Evolutionary conservation across 2,329 filamentous ascomycete genomes (phyloP), one percentile per base, ranked within the genome.

Genomic region (Davidsoniella virescens): DNA sequence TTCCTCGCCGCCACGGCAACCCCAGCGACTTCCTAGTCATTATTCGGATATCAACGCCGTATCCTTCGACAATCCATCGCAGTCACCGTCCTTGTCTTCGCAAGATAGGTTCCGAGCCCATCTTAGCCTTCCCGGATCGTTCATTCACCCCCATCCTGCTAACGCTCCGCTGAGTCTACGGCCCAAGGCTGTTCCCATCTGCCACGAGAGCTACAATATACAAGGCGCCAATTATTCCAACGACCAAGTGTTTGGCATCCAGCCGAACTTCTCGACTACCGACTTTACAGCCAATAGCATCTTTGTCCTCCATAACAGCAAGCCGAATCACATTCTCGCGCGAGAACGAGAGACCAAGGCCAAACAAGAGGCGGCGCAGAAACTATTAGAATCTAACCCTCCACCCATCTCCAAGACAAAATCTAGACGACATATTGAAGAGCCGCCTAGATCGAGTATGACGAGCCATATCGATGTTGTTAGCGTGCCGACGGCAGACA

Each of bases 401-500:
- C 52, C n/a, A 49, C n/a, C 47, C 38, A 9, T 38, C 20, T 3
- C 29, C 12, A 5, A 5, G 8, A 33, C 2, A 12, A 33, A 33
- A 12, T 33, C 9, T 9, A 33, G 12, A 9, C 29, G 9, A 33
- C 29, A 6, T 12, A 12, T 33, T 6, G 9, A 33, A 33, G 29
- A 12, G 29, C 12, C 29, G 8, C 4, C 14, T 17, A 43, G 9
- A 14, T n/a, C 18, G 16, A 43, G 56, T 55, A 94, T 94, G 88
- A 73, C 80, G 57, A 82, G 74, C 61, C 78, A 70, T 58, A 70
- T 88, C 51, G 81, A 93, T 63, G 67, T 96, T 58, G 64, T 90
- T 54, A 83, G 81, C 16, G 84, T 83, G 53, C 90, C 90, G 12
- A 92, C 90, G 56, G 82, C 82, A 53, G 92, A 98, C 65, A 94